A percentile compares a stretch with the other conserved stretches of the same genome.
Evolutionary conservation across 345 rosid species (phyloP).

Genomic region (Triadica sebifera): DNA sequence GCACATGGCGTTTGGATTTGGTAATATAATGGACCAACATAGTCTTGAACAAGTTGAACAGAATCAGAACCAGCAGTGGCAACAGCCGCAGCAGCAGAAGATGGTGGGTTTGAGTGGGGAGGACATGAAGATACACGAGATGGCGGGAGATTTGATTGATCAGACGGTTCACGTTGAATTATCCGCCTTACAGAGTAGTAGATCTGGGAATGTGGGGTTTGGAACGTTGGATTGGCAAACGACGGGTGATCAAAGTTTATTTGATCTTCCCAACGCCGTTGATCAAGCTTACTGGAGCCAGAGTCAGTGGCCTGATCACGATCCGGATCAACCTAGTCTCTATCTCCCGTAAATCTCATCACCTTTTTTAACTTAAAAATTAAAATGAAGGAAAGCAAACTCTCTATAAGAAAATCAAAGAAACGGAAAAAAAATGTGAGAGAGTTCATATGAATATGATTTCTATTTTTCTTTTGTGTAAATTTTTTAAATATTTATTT

Average conservation of each 20-base stretch:
- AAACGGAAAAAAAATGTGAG: constrained; percentile 21
- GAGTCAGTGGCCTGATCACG: constrained; percentile 69
- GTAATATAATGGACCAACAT: constrained; percentile 34
- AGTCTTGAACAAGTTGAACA: constrained; percentile 18
- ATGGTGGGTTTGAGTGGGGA: constrained; percentile 14
- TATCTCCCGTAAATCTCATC: constrained; percentile 65
- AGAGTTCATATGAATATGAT: constrained; percentile 28
- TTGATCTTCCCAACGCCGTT: constrained; percentile 62
- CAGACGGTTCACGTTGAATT: constrained; percentile 47
- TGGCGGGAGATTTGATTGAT: constrained; percentile 42
- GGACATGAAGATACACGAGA: constrained; percentile 36
- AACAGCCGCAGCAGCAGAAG: constrained; percentile 27
- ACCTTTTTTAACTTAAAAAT: constrained; percentile 3
- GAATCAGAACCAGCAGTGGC: constrained; percentile 32
- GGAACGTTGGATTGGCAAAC: constrained; percentile 84
- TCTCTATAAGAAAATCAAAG: constrained; percentile 3
- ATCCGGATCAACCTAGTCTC: constrained; percentile 43
- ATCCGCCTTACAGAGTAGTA: constrained; percentile 23
- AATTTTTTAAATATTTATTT: constrained; percentile 22
- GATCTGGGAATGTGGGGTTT: constrained; percentile 42
- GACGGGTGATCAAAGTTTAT: constrained; percentile 53
- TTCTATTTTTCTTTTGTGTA: constrained; percentile 31
- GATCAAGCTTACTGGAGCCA: constrained; percentile 91
- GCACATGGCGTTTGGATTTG: constrained; percentile 49
- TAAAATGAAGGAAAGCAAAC: not conserved